A percentile compares a stretch with the other conserved stretches of the same genome.
phyloP scores from a whole-genome alignment of 306 rosid species.

The Malus domestica region ASM211411v1 NC_041794.1:3047501-3048000 shows the following conservation, averaged over 20 bases:
- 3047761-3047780: neutral
- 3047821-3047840: neutral
- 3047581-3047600: conserved; percentile 40
- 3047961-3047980: neutral
- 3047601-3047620: neutral
- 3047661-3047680: conserved; percentile 76
- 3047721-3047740: conserved; percentile 86
- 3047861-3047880: neutral
- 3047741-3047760: conserved; percentile 41
- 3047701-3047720: conserved; percentile 90
- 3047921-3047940: neutral
- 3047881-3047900: neutral
- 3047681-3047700: conserved; percentile 85
- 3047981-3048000: neutral
- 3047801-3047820: neutral
- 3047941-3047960: neutral
- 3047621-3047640: neutral
- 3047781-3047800: neutral
- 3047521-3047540: conserved; percentile 74
- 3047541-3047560: conserved; percentile 94
- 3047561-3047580: conserved; percentile 82
- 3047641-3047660: conserved; percentile 10
- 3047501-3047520: conserved; percentile 89
- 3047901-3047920: neutral
- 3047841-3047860: neutral